Evolutionary conservation across 2,329 filamentous ascomycete genomes (phyloP).

Genomic region (Pestalotiopsis sp.): DNA sequence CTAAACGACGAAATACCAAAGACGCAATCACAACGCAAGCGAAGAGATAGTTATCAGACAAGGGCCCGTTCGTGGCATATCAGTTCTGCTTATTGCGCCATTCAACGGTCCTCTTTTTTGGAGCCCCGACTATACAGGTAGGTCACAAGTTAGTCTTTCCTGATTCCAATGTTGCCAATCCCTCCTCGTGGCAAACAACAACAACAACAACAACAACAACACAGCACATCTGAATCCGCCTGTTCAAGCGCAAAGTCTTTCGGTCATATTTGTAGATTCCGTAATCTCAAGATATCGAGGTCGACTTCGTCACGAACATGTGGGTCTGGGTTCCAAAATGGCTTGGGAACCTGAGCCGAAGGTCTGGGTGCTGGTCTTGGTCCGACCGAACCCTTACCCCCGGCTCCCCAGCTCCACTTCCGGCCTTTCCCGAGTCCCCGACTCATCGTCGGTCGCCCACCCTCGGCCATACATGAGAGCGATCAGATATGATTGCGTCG

Average conservation of each 20-base stretch:
- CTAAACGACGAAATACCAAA: background rate
- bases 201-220: background rate
- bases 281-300: background rate
- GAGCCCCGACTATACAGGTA: background rate
- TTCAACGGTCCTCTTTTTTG: too few relatives aligned
- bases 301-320: background rate
- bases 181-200: background rate
- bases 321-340: background rate
- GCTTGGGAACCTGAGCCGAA: background rate
- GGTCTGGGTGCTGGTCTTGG: background rate
- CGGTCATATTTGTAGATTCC: background rate
- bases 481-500: background rate
- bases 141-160: background rate
- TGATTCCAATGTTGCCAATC: background rate
- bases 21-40: background rate
- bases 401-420: background rate
- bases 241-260: background rate
- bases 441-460: background rate
- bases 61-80: too few relatives aligned
- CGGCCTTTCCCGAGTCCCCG: conserved; percentile 2
- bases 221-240: background rate
- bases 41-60: background rate
- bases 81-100: too few relatives aligned
- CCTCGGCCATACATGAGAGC: background rate
- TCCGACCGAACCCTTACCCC: background rate